Conservation (phyloP, 2,329 filamentous ascomycete genomes). For the Aspergillus udagawae region DNA sequence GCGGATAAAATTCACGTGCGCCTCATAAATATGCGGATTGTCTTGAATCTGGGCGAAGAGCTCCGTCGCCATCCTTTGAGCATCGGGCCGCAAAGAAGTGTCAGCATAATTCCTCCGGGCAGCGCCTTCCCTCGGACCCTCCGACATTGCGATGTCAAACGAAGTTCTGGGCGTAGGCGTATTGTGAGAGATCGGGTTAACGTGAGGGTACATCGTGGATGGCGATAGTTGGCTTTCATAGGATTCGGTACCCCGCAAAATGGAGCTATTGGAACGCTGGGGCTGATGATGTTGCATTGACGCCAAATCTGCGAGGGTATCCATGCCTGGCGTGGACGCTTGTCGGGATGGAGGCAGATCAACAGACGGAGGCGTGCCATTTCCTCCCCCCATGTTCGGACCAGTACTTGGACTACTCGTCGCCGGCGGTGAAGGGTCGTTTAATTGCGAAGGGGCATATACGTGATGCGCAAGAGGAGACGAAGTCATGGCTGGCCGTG, state of each 20-base stretch:
- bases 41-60: slow-evolving; percentile 42
- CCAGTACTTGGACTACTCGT: slow-evolving; percentile 26
- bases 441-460: slow-evolving; percentile 33
- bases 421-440: slow-evolving; percentile 36
- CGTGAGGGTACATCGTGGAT: slow-evolving; percentile 39
- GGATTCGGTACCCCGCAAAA: slow-evolving; percentile 36
- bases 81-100: slow-evolving; percentile 39
- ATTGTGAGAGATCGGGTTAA: slow-evolving; percentile 34
- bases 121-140: slow-evolving; percentile 35
- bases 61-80: slow-evolving; percentile 39
- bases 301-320: slow-evolving; percentile 46
- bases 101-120: slow-evolving; percentile 39
- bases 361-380: slow-evolving; percentile 33
- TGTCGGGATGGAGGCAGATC: slow-evolving; percentile 36
- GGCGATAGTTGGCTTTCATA: slow-evolving; percentile 43
- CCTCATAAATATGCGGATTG: slow-evolving; percentile 45
- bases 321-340: slow-evolving; percentile 46
- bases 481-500: slow-evolving; percentile 33
- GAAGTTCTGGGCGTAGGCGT: slow-evolving; percentile 41
- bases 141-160: slow-evolving; percentile 44
- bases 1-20: slow-evolving; percentile 45
- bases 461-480: slow-evolving; percentile 44
- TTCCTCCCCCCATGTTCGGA: slow-evolving; percentile 24
- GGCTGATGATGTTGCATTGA: slow-evolving; percentile 46
- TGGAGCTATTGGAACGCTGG: slow-evolving; percentile 36